phyloP scores from a whole-genome alignment of 2,329 filamentous ascomycete genomes.

The Talaromyces sp. region DNA sequence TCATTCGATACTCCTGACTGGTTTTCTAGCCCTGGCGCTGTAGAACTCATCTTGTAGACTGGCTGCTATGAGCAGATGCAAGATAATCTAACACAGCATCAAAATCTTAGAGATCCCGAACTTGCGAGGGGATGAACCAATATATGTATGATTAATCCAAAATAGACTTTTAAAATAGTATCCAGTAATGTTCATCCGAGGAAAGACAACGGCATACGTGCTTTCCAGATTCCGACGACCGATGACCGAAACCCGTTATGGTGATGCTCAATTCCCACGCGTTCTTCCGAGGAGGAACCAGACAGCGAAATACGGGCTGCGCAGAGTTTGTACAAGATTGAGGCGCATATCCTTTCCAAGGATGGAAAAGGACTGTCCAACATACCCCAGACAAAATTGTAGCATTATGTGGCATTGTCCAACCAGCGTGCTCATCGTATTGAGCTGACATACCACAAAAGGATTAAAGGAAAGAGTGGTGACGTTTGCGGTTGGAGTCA shows the following conservation, averaged over 20 bases:
- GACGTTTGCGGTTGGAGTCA: conserved; percentile 4
- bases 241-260: background rate
- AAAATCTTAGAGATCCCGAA: background rate
- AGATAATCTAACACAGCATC: background rate
- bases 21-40: background rate
- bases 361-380: background rate
- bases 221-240: background rate
- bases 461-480: background rate
- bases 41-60: conserved; percentile 7
- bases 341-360: background rate
- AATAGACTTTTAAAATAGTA: background rate
- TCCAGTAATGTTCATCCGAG: too few species aligned
- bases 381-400: background rate
- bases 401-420: background rate
- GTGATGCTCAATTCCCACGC: background rate
- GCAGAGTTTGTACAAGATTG: too few species aligned
- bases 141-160: background rate
- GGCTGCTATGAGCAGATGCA: background rate
- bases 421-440: background rate
- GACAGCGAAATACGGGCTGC: background rate
- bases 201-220: background rate
- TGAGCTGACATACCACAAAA: background rate
- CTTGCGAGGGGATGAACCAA: background rate
- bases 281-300: background rate
- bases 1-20: background rate